phyloP scores from a whole-genome alignment of 768 basidiomycete species.

The Boletus pseudopeckii region DNA sequence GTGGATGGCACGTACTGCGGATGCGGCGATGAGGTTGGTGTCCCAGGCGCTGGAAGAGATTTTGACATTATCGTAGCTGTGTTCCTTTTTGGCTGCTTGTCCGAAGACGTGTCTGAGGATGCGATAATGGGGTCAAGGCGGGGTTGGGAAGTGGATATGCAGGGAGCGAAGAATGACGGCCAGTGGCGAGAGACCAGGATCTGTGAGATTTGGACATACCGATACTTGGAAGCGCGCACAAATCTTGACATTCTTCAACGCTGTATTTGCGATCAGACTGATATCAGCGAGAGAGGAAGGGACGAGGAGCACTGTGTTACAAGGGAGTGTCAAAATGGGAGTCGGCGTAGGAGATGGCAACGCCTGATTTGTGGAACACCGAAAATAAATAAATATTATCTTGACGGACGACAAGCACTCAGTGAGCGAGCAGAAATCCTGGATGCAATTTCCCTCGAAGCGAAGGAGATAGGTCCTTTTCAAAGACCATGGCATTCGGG shows the following conservation, averaged over 20 bases:
- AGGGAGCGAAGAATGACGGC: not conserved
- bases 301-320: not conserved
- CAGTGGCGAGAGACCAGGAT: not conserved
- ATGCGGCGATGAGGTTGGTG: slow-evolving; percentile 87
- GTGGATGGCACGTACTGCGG: slow-evolving; percentile 47
- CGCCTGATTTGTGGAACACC: not conserved
- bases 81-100: slow-evolving; percentile 81
- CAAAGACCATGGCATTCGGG: not conserved
- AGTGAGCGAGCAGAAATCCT: not conserved
- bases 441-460: not conserved
- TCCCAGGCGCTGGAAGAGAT: slow-evolving; percentile 92
- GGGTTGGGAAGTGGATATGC: not conserved
- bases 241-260: slow-evolving; percentile 69
- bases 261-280: not conserved
- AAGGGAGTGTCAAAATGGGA: not conserved
- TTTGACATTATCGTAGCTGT: slow-evolving; percentile 78
- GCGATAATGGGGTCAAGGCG: not conserved
- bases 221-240: slow-evolving; percentile 82
- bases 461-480: not conserved
- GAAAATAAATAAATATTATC: not conserved
- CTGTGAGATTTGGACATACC: slow-evolving; percentile 42
- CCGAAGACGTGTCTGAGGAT: slow-evolving; percentile 82
- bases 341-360: not conserved
- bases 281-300: not conserved
- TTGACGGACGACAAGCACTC: no score